Conservation (phyloP, 257 asterid species). For the Orobanche coerulescens region DNA sequence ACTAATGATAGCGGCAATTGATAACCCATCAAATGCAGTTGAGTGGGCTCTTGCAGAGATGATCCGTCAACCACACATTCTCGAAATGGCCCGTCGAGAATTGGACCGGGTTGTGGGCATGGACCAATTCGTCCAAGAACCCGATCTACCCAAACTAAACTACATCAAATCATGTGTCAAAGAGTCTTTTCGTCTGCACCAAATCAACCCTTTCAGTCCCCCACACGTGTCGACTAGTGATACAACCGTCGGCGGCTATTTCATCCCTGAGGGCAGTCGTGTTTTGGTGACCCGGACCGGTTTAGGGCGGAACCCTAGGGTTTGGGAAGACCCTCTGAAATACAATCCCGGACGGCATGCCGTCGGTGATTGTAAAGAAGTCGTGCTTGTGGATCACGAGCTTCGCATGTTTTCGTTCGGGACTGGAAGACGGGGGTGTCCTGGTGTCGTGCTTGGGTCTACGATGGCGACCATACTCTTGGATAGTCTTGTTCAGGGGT, state of each 20-base stretch:
- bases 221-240: slow-evolving; percentile 18
- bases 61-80: slow-evolving; percentile 19
- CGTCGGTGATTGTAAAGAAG: background rate
- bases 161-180: slow-evolving; percentile 20
- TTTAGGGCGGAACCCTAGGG: slow-evolving; percentile 31
- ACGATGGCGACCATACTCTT: slow-evolving; percentile 18
- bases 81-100: slow-evolving; percentile 14
- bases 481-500: slow-evolving; percentile 25
- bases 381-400: slow-evolving; percentile 13
- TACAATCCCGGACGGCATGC: background rate
- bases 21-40: slow-evolving; percentile 23
- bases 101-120: slow-evolving; percentile 22
- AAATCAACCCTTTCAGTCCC: slow-evolving; percentile 13
- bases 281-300: slow-evolving; percentile 26
- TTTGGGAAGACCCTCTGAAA: slow-evolving; percentile 22
- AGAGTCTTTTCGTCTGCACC: slow-evolving; percentile 31
- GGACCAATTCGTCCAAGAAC: slow-evolving; percentile 23
- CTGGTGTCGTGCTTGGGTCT: slow-evolving; percentile 17
- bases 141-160: slow-evolving; percentile 1
- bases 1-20: slow-evolving; percentile 19
- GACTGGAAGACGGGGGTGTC: slow-evolving; percentile 33
- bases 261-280: slow-evolving; percentile 29
- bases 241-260: slow-evolving; percentile 19
- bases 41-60: slow-evolving; percentile 24
- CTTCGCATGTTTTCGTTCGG: slow-evolving; percentile 24